A percentile compares a stretch with the other conserved stretches of the same genome.
These are phyloP conservation scores for Cutaneotrichosporon curvatum DNA, from an alignment of 1,284 basidiomycete species.

Conservation along the genomic window DNA sequence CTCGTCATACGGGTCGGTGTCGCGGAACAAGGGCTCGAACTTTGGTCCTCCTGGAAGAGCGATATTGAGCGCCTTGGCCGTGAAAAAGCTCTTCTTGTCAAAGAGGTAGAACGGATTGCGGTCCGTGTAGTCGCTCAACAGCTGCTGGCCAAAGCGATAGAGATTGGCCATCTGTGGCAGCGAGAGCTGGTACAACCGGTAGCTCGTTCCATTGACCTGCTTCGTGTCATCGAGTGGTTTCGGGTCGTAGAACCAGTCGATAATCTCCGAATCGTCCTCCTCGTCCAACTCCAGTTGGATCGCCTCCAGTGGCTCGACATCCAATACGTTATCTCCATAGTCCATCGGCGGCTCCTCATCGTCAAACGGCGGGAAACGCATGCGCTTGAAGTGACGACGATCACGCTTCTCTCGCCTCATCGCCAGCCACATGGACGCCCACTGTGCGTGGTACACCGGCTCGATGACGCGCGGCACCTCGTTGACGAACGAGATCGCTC, in stretches of 20 bases:
- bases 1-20: constrained; percentile 96
- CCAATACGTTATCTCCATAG: constrained; percentile 96
- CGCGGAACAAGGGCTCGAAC: constrained; percentile 83
- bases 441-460: constrained; percentile 97
- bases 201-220: constrained; percentile 84
- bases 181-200: constrained; percentile 86
- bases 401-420: constrained; percentile 99
- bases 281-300: constrained; percentile 95
- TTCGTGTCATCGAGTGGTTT: constrained; percentile 86
- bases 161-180: constrained; percentile 94
- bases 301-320: constrained; percentile 95
- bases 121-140: constrained; percentile 87
- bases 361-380: constrained; percentile 99
- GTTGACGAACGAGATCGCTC: constrained; percentile 99
- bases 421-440: constrained; percentile 99
- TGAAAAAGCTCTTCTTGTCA: constrained; percentile 97
- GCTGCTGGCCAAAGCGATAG: constrained; percentile 87
- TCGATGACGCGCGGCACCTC: constrained; percentile 95
- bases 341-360: constrained; percentile 98
- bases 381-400: constrained; percentile 97
- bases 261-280: constrained; percentile 87
- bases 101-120: constrained; percentile 86
- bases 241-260: constrained; percentile 99
- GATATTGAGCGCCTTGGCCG: constrained; percentile 95
- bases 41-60: constrained; percentile 98